These are phyloP conservation scores for Wickerhamiella brachini DNA, from an alignment of 805 yeast species.

Conservation along the genomic window DNA sequence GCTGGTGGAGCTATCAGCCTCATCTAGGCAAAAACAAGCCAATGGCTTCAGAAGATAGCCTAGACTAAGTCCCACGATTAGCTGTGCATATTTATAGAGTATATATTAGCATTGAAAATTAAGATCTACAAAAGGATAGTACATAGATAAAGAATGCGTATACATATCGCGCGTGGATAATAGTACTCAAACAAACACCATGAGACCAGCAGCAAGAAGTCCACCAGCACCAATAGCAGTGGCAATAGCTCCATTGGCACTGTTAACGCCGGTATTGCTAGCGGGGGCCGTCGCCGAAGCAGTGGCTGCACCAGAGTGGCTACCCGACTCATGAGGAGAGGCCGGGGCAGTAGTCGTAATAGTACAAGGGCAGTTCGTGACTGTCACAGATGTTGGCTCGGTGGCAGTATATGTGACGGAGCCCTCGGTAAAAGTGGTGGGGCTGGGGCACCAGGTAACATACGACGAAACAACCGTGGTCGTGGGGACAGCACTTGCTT, in stretches of 20 bases:
- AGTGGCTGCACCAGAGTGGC: not conserved
- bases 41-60: not conserved
- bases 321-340: not conserved
- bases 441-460: slow-evolving; percentile 44
- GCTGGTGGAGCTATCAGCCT: slow-evolving; percentile 5
- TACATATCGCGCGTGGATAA: not conserved
- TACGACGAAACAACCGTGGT: slow-evolving; percentile 9
- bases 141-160: not conserved
- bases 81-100: not conserved
- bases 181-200: not conserved
- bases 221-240: not conserved
- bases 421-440: slow-evolving; percentile 48
- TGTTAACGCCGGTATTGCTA: not conserved
- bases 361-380: slow-evolving; percentile 31
- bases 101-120: not conserved
- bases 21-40: not conserved
- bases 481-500: not conserved
- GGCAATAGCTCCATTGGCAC: not conserved
- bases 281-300: not conserved
- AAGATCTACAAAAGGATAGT: not conserved
- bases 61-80: too few species aligned
- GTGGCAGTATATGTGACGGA: slow-evolving; percentile 54
- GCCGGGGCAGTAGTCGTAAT: not conserved
- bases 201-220: not conserved
- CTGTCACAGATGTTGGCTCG: slow-evolving; percentile 57